Evolutionary conservation across 805 yeast species (phyloP), one percentile per base, ranked within the genome.

Genomic region (Metahyphopichia silvanorum): DNA sequence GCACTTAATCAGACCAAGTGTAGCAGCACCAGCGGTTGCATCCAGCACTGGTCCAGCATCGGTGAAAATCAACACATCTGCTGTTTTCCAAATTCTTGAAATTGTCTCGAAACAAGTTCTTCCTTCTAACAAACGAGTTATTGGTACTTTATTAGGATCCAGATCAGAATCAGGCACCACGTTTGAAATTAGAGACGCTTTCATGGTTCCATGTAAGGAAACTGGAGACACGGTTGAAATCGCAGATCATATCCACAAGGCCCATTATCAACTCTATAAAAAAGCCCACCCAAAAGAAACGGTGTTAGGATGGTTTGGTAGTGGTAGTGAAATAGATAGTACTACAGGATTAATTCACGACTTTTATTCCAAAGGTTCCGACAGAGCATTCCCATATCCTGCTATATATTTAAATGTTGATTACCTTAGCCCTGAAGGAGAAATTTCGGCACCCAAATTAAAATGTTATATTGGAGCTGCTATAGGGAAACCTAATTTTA

Each of bases 231-330:
- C 86, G 43, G 76, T 87, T 40, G 74, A 81, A 38, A 79, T 87
- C 40, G 89, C 82, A 52, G 86, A 84, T 49, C 82, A 79, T 37
- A 81, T 77, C 55, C 87, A 85, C 69, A 74, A 76, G 52, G 65
- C 79, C 21, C 74, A 84, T 59, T 83, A 68, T 60, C 79, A 77
- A 47, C 64, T 87, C 51, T 77, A 83, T 62, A 82, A 80, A 64
- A 77, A 77, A 53, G 79, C 91, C 21, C 82, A 81, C 60, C 91
- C 93, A 36, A 83, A 82, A 53, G 83, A 80, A 43, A 70, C 72
- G 32, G 82, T 87, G 34, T 70, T 87, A 29, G 96, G 96, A 35
- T 87, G 96, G 96, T 87, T 84, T 56, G 79, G 82, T 31, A 66
- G 75, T 25, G 66, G 82, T 12, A 63, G 68, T 29, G 68, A 66